A percentile compares a stretch with the other conserved stretches of the same genome.
Conservation (phyloP, 2,329 filamentous ascomycete species). For the Colletotrichum sp. region DNA sequence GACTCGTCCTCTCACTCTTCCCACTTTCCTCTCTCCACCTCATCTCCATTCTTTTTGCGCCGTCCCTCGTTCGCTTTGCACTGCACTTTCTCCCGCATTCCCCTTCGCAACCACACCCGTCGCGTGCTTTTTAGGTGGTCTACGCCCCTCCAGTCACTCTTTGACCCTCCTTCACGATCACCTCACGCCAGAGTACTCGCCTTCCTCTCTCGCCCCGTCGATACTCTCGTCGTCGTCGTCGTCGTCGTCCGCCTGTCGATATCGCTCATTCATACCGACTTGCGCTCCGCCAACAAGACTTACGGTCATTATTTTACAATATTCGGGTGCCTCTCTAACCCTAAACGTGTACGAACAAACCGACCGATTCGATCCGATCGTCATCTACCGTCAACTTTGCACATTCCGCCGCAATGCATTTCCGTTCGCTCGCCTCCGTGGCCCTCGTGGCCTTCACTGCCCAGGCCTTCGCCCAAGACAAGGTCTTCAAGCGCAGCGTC, state of each 20-base stretch:
- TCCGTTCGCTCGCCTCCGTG: conserved; percentile 22
- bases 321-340: background rate
- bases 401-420: conserved; percentile 17
- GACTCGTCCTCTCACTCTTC: conserved; percentile 5
- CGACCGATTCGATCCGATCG: background rate
- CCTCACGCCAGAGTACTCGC: conserved; percentile 1
- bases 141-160: conserved; percentile 17
- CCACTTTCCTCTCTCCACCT: conserved; percentile 15
- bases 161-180: conserved; percentile 2
- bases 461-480: conserved; percentile 17
- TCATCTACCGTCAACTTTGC: background rate
- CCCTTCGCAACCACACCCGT: background rate
- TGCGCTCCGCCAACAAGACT: background rate
- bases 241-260: conserved; percentile 8
- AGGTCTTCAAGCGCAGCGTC: conserved; percentile 38
- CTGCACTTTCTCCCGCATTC: conserved; percentile 8
- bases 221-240: background rate
- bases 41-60: conserved; percentile 20
- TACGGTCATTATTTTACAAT: background rate
- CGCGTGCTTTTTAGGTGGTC: conserved; percentile 16
- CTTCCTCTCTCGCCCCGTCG: background rate
- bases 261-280: conserved; percentile 5
- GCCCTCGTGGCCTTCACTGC: conserved; percentile 23
- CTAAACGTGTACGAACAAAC: background rate
- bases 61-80: conserved; percentile 10